Evolutionary conservation across 2,329 filamentous ascomycete genomes (phyloP), one percentile per base, ranked within the genome.

Genomic region (Pyricularia sp.): DNA sequence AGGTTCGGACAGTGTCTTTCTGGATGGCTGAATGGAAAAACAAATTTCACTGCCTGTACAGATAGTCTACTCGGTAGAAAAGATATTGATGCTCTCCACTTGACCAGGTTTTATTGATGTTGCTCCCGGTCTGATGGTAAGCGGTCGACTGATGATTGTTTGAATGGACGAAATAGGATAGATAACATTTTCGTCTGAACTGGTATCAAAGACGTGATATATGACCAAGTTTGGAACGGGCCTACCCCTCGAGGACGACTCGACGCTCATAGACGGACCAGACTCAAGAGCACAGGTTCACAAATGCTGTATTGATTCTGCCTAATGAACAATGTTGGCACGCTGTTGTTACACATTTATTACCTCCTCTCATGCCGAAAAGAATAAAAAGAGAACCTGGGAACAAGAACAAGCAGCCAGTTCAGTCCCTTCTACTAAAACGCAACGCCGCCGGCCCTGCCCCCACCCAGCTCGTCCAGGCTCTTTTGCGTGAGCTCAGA

Each of bases 401-500:
- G n/a, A 17, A 26, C 26, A 5, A 25, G 58, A 28, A 61, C 10
- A 26, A 26, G 3, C 11, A 30, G 2, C 14, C 12, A 26, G 17
- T 12, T 7, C 33, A 36, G 33, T 6, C 12, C 25, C 59, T 17
- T 23, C 25, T 11, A 26, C 26, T 77, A 86, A 73, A 88, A 88
- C 2, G 85, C 84, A 25, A 84, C 83, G 7, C 85, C 85, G 1
- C 84, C 83, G 69, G 83, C 77, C 20, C 83, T 83, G 71, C 88
- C 86, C 20, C 85, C 86, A 0, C 85, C 82, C 69, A 87, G 77
- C 67, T 83, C 87, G 76, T 85, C 84, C 73, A 88, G 79, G 70
- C 82, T 85, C 76, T 81, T 81, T 76, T 87, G 85, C 70, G 83
- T 86, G 70, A 88, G 75, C 65, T 88, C 84, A 63, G 84, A 85